These are phyloP conservation scores for Aspergillus melleus DNA, from an alignment of 2,329 filamentous ascomycete genomes.

Conservation along the genomic window DNA sequence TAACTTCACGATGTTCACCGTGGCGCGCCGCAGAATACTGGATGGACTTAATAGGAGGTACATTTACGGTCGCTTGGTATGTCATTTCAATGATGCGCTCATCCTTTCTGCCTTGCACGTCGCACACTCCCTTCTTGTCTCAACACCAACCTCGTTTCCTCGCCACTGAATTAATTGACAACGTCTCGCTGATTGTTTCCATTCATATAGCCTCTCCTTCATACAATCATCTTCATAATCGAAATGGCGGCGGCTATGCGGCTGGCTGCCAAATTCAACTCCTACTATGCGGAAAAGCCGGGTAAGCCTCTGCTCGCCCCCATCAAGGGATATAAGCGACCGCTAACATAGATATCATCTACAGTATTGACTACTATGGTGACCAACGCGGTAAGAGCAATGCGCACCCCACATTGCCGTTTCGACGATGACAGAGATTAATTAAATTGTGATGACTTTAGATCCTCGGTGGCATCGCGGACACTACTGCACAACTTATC, in stretches of 20 bases:
- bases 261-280: conserved; percentile 83
- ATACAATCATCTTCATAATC: conserved; percentile 79
- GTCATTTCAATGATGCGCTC: conserved; percentile 16
- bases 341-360: conserved; percentile 19
- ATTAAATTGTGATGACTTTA: conserved; percentile 29
- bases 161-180: background rate
- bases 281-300: conserved; percentile 88
- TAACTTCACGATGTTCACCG: conserved; percentile 41
- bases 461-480: conserved; percentile 89
- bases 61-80: conserved; percentile 47
- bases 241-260: conserved; percentile 85
- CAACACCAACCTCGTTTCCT: conserved; percentile 7
- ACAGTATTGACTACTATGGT: conserved; percentile 97
- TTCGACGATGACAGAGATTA: background rate
- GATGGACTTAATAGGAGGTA: conserved; percentile 49
- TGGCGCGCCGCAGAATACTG: conserved; percentile 42
- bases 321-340: background rate
- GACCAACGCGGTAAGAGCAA: conserved; percentile 75
- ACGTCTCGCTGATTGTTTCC: background rate
- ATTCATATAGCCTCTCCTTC: conserved; percentile 72
- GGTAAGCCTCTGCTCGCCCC: conserved; percentile 51
- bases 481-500: conserved; percentile 92
- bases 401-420: background rate
- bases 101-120: background rate
- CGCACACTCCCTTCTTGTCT: background rate